Evolutionary conservation across 768 basidiomycete species (phyloP).

Genomic region (Tricholoma hemisulphureum): DNA sequence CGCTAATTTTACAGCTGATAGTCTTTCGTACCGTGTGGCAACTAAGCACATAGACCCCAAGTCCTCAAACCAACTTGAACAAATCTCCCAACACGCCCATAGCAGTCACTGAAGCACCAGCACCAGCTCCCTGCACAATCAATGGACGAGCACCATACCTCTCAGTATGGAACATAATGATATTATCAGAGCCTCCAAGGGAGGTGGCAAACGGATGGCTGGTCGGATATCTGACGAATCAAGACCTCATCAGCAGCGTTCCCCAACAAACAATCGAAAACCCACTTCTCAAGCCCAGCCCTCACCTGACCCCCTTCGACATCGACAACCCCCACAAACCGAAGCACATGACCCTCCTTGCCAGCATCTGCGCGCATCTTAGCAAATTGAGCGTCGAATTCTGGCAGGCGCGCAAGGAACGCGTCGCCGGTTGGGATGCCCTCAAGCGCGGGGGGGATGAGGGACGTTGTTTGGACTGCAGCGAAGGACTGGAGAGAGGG

Average conservation of each 20-base stretch:
- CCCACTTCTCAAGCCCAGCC: conserved; percentile 87
- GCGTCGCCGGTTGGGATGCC: conserved; percentile 72
- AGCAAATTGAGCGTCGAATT: conserved; percentile 79
- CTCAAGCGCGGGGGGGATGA: conserved; percentile 77
- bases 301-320: conserved; percentile 67
- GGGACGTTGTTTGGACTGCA: conserved; percentile 78
- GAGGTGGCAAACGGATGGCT: conserved; percentile 95
- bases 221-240: conserved; percentile 65
- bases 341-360: conserved; percentile 76
- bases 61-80: conserved; percentile 48
- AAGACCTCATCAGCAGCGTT: not conserved
- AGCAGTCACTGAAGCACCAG: conserved; percentile 97
- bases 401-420: conserved; percentile 76
- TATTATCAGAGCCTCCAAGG: conserved; percentile 95
- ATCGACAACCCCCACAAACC: conserved; percentile 95
- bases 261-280: conserved; percentile 8
- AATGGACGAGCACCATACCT: conserved; percentile 86
- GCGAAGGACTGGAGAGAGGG: conserved; percentile 73
- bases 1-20: not conserved
- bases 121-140: conserved; percentile 94
- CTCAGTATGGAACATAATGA: conserved; percentile 95
- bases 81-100: conserved; percentile 96
- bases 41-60: not conserved
- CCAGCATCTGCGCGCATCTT: conserved; percentile 75
- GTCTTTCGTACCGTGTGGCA: not conserved